Conservation (phyloP, 139 green algal genomes). For the Tetraselmis striata region DNA sequence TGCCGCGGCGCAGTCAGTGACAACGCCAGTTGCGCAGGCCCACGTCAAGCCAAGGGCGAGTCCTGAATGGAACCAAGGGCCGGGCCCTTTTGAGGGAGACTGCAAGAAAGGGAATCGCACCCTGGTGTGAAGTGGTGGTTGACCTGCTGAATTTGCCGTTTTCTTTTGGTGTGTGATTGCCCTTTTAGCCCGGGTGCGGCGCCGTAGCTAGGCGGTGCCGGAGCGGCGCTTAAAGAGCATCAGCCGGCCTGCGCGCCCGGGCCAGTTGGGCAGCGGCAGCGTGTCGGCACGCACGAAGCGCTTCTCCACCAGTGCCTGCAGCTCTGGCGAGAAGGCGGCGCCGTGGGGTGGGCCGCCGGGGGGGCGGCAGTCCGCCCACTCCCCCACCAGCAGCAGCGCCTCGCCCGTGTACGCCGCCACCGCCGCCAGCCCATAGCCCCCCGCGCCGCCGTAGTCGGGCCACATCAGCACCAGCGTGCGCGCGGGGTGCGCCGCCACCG, state of each 20-base stretch:
- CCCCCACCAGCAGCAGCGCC: not conserved
- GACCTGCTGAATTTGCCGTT: too few species aligned
- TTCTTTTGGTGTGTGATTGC: too few species aligned
- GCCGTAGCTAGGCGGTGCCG: too few species aligned
- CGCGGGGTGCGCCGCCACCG: not conserved
- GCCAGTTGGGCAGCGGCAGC: not conserved
- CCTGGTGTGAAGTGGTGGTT: too few species aligned
- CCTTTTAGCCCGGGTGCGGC: too few species aligned
- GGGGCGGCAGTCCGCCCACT: not conserved
- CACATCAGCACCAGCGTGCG: not conserved
- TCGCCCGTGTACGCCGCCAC: not conserved
- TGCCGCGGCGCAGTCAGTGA: too few species aligned
- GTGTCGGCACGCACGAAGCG: not conserved
- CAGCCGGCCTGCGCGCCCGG: not conserved
- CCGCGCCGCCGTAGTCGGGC: not conserved
- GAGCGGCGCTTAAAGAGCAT: not conserved
- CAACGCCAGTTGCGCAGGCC: too few species aligned
- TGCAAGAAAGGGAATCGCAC: too few species aligned
- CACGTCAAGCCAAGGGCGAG: too few species aligned
- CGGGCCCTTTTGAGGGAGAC: too few species aligned
- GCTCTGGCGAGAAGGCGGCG: not conserved
- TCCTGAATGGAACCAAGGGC: too few species aligned
- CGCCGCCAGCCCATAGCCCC: not conserved
- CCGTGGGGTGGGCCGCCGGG: not conserved
- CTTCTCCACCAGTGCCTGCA: not conserved